Percentiles rank a stretch among this genome's conserved stretches.
phyloP scores from a whole-genome alignment of 306 rosid species.

The Heteromeles arbutifolia region DNA sequence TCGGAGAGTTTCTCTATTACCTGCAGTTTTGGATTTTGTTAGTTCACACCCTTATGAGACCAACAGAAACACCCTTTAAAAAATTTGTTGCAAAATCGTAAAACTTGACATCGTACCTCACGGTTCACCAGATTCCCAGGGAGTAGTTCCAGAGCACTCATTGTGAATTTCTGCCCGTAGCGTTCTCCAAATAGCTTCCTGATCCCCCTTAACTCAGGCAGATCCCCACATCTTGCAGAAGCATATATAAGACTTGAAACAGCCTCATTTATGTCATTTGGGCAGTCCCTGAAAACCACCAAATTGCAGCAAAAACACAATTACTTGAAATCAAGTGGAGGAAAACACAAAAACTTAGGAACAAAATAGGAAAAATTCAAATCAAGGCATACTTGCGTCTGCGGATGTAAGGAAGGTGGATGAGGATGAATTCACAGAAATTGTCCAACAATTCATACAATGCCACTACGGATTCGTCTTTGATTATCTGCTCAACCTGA shows the following conservation, averaged over 20 bases:
- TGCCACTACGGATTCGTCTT: conserved; percentile 41
- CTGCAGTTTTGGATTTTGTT: conserved; percentile 34
- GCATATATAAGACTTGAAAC: conserved; percentile 79
- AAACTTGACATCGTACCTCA: conserved; percentile 31
- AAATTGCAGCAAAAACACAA: background rate
- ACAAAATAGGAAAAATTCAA: background rate
- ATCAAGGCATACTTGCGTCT: conserved; percentile 46
- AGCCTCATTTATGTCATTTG: conserved; percentile 79
- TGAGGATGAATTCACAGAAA: conserved; percentile 55
- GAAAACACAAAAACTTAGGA: background rate
- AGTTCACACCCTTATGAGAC: background rate
- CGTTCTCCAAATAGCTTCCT: conserved; percentile 66
- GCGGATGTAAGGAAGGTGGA: conserved; percentile 51
- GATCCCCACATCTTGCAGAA: conserved; percentile 81
- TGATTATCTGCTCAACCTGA: conserved; percentile 65
- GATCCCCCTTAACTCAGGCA: conserved; percentile 72
- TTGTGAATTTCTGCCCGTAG: conserved; percentile 52
- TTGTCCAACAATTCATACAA: conserved; percentile 56
- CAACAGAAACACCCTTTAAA: background rate
- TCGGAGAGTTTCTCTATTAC: conserved; percentile 44
- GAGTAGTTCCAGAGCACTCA: conserved; percentile 46
- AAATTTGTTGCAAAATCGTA: background rate
- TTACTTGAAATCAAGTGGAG: background rate
- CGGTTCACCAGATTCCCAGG: conserved; percentile 72
- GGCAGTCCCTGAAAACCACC: conserved; percentile 39